Conservation (phyloP, 164 flowering plant genomes). For the Cinnamomum micranthum region DNA sequence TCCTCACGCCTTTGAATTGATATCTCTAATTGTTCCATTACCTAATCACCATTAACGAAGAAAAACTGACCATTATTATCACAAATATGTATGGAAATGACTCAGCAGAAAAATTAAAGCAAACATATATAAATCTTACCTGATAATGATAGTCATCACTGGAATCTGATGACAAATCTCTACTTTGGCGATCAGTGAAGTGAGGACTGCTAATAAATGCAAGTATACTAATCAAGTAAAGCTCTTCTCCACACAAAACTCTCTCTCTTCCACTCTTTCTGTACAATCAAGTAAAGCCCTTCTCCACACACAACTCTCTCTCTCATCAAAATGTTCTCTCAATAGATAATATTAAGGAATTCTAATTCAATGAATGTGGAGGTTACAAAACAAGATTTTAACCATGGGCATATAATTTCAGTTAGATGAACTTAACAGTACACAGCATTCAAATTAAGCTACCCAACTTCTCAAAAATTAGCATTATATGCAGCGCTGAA, state of each 20-base stretch:
- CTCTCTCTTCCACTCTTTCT: not conserved
- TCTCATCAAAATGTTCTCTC: not conserved
- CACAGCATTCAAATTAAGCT: no score
- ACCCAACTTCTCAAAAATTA: no score
- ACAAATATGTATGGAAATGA: not conserved
- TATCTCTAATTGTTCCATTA: slow-evolving; percentile 44
- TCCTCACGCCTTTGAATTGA: slow-evolving; percentile 52
- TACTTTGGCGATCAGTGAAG: slow-evolving; percentile 32
- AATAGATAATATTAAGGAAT: no score
- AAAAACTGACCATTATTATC: not conserved
- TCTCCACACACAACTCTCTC: not conserved
- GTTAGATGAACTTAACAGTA: no score
- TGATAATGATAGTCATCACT: slow-evolving; percentile 40
- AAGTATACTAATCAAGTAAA: not conserved
- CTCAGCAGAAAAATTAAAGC: not conserved
- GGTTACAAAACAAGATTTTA: no score
- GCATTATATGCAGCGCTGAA: no score
- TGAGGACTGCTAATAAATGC: slow-evolving; percentile 36
- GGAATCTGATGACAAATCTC: slow-evolving; percentile 52
- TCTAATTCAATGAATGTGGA: no score
- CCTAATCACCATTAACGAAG: slow-evolving; percentile 27
- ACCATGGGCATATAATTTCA: no score
- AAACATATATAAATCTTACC: slow-evolving; percentile 28
- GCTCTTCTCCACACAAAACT: not conserved
- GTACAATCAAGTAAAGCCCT: not conserved